Base-by-base conservation (phyloP, 108 stramenopile genomes). In the Fragilariopsis cylindrus region DNA sequence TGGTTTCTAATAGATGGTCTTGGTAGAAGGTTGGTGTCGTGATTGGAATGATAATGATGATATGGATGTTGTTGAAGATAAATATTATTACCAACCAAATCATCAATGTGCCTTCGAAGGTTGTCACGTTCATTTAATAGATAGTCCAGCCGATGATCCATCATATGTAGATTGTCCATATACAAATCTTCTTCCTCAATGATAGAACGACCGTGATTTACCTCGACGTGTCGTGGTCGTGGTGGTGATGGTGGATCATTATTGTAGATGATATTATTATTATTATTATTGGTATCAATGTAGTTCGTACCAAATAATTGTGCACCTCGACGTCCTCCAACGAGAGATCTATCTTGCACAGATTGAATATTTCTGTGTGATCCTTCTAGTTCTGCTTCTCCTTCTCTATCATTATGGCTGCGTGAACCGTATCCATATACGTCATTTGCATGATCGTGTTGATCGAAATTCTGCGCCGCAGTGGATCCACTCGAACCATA, bases 401-500 rank as follows among this genome's bases (percentile, higher is more conserved):
- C 65, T 15, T 65, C 65, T 4, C 4, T 6, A 47, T 3, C 13
- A n/a, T 30, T 45, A 0, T n/a, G 15, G 15, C 52, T 53, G 15
- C 15, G 12, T 5, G 9, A 11, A 6, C n/a, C 44, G 19, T 65
- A 65, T 42, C 65, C 65, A 65, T 65, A 65, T 5, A 65, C 47
- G 44, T 65, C 65, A 45, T 46, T 48, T 16, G 47, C 47, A 16
- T 65, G 45, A 46, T 48, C 65, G 47, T 65, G 44, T 48, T 65
- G 65, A 65, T 46, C 65, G n/a, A 47, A 48, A 46, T 65, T 65
- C 44, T 65, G 65, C 47, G 12, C 16, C n/a, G 65, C 65, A 19
- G 65, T 65, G 12, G 65, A 65, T 45, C 65, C 65, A 47, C 65
- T 65, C 15, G 65, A 13, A 48, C 65, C 65, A 65, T 65, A 65